Evolutionary conservation across 2,329 filamentous ascomycete species (phyloP).

Genomic region (Paraconiothyrium brasiliense): DNA sequence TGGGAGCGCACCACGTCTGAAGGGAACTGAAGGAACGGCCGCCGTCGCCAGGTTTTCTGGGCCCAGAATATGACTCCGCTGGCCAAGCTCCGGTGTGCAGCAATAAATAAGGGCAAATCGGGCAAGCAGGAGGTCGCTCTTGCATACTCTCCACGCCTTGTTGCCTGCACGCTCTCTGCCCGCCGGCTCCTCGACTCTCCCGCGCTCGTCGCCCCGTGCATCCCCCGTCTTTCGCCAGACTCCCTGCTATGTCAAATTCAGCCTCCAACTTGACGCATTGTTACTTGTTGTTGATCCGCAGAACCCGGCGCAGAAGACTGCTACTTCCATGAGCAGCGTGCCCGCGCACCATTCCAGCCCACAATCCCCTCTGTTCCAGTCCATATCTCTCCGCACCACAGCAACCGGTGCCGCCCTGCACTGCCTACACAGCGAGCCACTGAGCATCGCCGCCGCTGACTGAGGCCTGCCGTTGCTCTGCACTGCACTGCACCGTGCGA

Average conservation of each 20-base stretch:
- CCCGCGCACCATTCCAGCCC: constrained; percentile 10
- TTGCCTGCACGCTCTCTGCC: constrained; percentile 13
- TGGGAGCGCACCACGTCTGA: constrained; percentile 20
- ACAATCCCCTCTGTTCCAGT: constrained; percentile 8
- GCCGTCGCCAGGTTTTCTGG: constrained; percentile 17
- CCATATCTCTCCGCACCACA: constrained; percentile 18
- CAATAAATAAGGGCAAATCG: constrained; percentile 31
- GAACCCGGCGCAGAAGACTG: constrained; percentile 41
- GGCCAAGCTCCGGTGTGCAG: constrained; percentile 22
- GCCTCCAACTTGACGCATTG: constrained; percentile 36
- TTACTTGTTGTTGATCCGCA: constrained; percentile 47
- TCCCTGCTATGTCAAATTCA: constrained; percentile 43
- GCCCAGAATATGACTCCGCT: constrained; percentile 21
- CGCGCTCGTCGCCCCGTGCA: constrained; percentile 14
- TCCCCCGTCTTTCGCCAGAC: constrained; percentile 3
- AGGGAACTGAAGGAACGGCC: constrained; percentile 10
- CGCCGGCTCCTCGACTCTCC: constrained; percentile 14
- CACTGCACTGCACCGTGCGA: constrained; percentile 21
- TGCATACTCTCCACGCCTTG: constrained; percentile 21
- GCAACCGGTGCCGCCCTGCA: constrained; percentile 11
- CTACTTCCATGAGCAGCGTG: constrained; percentile 27
- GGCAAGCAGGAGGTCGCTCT: constrained; percentile 16
- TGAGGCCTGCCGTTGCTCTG: neutral
- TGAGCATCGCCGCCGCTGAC: constrained; percentile 9
- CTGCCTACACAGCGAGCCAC: constrained; percentile 7